phyloP scores from a whole-genome alignment of 495 filamentous ascomycete species.

The Neurospora sublineolata region DNA sequence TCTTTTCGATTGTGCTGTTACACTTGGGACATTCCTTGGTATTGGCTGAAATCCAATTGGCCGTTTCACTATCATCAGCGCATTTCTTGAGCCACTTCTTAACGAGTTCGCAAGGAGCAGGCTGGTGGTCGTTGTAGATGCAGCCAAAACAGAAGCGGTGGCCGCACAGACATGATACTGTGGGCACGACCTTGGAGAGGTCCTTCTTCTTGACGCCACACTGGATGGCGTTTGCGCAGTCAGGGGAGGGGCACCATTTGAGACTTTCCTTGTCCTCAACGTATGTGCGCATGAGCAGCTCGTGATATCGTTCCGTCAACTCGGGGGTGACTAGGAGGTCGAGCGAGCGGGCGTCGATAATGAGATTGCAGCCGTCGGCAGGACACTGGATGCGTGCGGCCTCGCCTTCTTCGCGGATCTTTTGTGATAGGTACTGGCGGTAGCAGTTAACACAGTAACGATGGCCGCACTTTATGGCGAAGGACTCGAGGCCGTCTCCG shows the following conservation, averaged over 20 bases:
- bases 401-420: conserved; percentile 90
- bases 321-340: conserved; percentile 69
- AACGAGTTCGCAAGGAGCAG: conserved; percentile 79
- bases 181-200: conserved; percentile 73
- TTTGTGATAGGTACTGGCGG: conserved; percentile 75
- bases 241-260: conserved; percentile 94
- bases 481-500: conserved; percentile 63
- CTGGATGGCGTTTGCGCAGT: conserved; percentile 86
- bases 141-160: conserved; percentile 96
- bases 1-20: conserved; percentile 95
- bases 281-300: conserved; percentile 82
- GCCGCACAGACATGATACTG: conserved; percentile 71
- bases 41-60: conserved; percentile 98
- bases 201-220: conserved; percentile 79
- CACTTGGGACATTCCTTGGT: conserved; percentile 97
- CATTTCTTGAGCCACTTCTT: conserved; percentile 98
- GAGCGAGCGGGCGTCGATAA: conserved; percentile 82
- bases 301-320: conserved; percentile 67
- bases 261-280: conserved; percentile 92
- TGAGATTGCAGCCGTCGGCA: conserved; percentile 70
- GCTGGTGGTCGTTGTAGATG: conserved; percentile 81
- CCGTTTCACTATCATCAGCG: conserved; percentile 94
- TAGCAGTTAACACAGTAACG: conserved; percentile 95
- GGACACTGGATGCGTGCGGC: conserved; percentile 92
- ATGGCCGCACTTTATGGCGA: conserved; percentile 91